Evolutionary conservation across 805 yeast genomes (phyloP), one percentile per base, ranked within the genome.

Genomic region (Candida insectalens): DNA sequence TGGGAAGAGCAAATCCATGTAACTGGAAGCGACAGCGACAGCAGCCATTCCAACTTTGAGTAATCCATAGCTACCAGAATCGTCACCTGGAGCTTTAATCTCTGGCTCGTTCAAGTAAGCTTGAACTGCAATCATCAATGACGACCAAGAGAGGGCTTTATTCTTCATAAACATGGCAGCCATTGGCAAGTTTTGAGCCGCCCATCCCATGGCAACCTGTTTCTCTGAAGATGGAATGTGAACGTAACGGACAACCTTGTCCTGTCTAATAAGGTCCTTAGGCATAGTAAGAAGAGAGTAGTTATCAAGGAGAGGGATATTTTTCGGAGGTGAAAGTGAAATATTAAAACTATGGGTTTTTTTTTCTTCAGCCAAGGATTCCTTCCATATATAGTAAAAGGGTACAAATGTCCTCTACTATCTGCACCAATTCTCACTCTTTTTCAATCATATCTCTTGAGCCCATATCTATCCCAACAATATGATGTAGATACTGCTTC

Each of bases 151-250:
- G 44, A 73, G 51, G 41, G 72, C 54, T 47, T 69, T 73, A 51
- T 71, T 71, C 45, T 65, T 59, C 66, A 73, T 57, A 49, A 73
- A 71, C 79, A 73, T 73, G 30, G 78, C 78, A 2, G 73, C 76
- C 75, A 73, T 68, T 27, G 79, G 79, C 39, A 73, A 54, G 30
- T 74, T 64, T 45, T 70, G 74, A 5, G 74, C 53, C 19, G 69
- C 59, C 58, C 67, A 60, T 27, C 59, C 55, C 3, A 72, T 51
- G 5, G 72, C 72, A 30, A 59, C 63, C 27, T 54, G 53, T 37
- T 72, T 59, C 25, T 67, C 61, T 41, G 62, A 59, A 10, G 64
- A 63, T 27, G 77, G 74, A 12, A 50, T 49, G 46, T 73, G 79
- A 27, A 50, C 52, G 56, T 72, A 71, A 32, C 55, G 50, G 8